Evolutionary conservation across 2,329 filamentous ascomycete genomes (phyloP), one percentile per base, ranked within the genome.

Genomic region (Boeremia lycopersici): DNA sequence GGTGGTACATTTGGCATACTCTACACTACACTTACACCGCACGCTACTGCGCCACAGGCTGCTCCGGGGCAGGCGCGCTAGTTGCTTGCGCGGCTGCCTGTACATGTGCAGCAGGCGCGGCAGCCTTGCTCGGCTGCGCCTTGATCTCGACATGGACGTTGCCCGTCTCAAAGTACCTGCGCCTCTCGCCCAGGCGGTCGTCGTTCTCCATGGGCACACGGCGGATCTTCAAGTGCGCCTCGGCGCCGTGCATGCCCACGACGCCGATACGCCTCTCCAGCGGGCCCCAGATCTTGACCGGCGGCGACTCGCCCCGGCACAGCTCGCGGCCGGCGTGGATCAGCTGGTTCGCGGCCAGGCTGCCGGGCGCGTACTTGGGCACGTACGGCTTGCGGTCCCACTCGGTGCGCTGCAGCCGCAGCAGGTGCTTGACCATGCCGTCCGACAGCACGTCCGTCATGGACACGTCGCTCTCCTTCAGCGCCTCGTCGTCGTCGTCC

Each of bases 371-470:
- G 35, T 75, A 75, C 56, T 70, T 74, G 23, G 72, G 72, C 62
- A 69, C 64, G 39, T 74, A 75, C 4, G 68, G 59, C 51, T 65
- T 64, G 30, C 65, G 64, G 53, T 74, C 72, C 72, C 72, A 75
- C 56, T 72, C 68, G 31, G 68, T 65, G 25, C 68, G 59, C 61
- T 75, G 72, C 49, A 74, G 48, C 7, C 72, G 65, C 34, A 71
- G 48, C 43, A 75, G 45, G 11, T 73, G 66, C 45, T 70, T 67
- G 12, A 70, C 60, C 70, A 73, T 70, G 15, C 64, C 65, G 33
- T 73, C 65, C 4, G 63, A 62, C 11, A 72, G 40, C 0, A 63
- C 62, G 3, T 62, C 46, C 9, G 63, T 56, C 9, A 58, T 45
- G 23, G 57, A 53, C 1, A 65, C 39, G 7, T 65, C 53, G 1